Percentiles rank a stretch among this genome's conserved stretches.
phyloP scores from a whole-genome alignment of 495 filamentous ascomycete species.

The Aspergillus nidulans region DNA sequence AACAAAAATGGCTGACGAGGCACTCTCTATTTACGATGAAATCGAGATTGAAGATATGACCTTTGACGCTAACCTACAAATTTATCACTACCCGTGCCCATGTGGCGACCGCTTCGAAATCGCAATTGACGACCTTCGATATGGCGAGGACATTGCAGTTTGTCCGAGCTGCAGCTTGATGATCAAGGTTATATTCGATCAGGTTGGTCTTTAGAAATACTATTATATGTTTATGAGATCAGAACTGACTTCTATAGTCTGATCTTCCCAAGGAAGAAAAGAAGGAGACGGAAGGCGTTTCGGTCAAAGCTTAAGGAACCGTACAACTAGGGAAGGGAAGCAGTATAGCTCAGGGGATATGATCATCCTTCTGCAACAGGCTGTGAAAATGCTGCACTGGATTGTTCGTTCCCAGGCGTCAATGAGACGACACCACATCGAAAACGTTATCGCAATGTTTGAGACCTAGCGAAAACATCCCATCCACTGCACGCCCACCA shows the following conservation, averaged over 20 bases:
- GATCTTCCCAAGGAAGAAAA: conserved; percentile 24
- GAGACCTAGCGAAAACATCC: too few relatives aligned
- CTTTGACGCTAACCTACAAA: conserved; percentile 73
- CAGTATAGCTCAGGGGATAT: background rate
- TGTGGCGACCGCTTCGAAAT: conserved; percentile 98
- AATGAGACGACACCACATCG: background rate
- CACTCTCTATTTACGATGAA: conserved; percentile 85
- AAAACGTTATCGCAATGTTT: background rate
- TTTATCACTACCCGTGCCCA: conserved; percentile 94
- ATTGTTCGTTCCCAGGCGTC: background rate
- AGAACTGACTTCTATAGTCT: background rate
- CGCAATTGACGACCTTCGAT: conserved; percentile 72
- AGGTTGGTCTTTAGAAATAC: conserved; percentile 47
- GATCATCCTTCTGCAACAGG: background rate
- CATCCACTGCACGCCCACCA: too few relatives aligned
- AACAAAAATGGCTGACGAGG: conserved; percentile 60
- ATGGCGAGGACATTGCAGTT: conserved; percentile 87
- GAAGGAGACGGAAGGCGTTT: conserved; percentile 27
- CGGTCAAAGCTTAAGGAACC: conserved; percentile 33
- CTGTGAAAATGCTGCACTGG: background rate
- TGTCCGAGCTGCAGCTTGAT: conserved; percentile 96
- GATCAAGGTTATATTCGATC: conserved; percentile 91
- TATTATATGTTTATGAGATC: background rate
- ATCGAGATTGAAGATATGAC: conserved; percentile 99
- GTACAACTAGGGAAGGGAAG: background rate